These are phyloP conservation scores for Coniochaeta ligniaria DNA, from an alignment of 2,329 filamentous ascomycete genomes.

Conservation along the genomic window DNA sequence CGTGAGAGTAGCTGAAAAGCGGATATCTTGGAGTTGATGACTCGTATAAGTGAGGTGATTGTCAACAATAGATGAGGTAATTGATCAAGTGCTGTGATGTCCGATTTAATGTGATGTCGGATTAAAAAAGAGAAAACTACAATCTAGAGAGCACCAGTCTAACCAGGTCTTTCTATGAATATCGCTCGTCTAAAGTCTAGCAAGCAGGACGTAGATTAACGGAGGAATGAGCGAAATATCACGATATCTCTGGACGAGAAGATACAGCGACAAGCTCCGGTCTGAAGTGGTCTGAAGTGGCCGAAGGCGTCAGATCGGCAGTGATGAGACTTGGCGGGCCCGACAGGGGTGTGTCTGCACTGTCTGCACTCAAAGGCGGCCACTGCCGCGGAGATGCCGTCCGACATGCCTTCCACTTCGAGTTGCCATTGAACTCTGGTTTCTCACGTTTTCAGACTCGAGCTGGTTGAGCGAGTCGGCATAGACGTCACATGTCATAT, in stretches of 20 bases:
- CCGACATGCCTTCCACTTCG: neutral
- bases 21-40: neutral
- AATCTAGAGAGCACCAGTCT: neutral
- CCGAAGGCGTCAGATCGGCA: constrained; percentile 1
- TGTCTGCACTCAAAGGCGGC: neutral
- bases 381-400: neutral
- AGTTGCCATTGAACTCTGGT: neutral
- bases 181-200: neutral
- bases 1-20: neutral
- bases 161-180: neutral
- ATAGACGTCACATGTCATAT: neutral
- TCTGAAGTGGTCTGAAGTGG: neutral
- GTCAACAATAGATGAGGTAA: neutral
- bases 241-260: neutral
- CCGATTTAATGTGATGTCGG: neutral
- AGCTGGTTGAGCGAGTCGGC: neutral
- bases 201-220: neutral
- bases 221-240: neutral
- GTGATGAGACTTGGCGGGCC: neutral
- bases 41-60: neutral
- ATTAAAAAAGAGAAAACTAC: neutral
- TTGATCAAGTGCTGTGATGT: neutral
- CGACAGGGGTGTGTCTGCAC: neutral
- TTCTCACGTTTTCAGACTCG: neutral
- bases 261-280: neutral